Base-by-base conservation (phyloP, 805 yeast species). In the Gaillardinia entomophila region DNA sequence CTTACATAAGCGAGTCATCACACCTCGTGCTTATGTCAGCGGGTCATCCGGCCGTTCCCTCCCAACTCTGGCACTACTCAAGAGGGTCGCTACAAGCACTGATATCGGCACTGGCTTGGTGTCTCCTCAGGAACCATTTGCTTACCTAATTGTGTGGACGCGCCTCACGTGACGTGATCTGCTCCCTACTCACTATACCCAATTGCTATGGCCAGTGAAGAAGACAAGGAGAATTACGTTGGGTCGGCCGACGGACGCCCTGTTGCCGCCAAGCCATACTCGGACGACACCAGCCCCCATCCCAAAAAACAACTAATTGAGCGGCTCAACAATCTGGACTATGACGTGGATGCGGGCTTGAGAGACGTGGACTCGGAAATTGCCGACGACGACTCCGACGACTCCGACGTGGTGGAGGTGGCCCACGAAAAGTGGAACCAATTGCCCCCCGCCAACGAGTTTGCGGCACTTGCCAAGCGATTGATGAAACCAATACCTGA, bases 401-500 rank as follows among this genome's bases (percentile, higher is more conserved):
- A 26, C 23, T 14, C 17, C n/a, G 16, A 19, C 13, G 33, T 16
- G 10, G 5, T 19, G 19, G 12, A 6, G 15, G 16, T 8, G 3
- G 31, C 12, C 6, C 6, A n/a, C 16, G 27, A 5, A 13, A 4
- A 7, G 6, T 12, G 7, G 29, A 17, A 15, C 19, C 28, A 3
- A 12, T 27, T 29, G 12, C 60, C 60, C 3, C 34, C 43, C 5
- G 69, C 71, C 8, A 45, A 51, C 33, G 61, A 64, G 24, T 57
- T 47, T 36, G 42, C 48, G 10, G 51, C 40, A 11, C 36, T 57
- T 19, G 55, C 62, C 6, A 36, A 42, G 15, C 44, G 51, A 19
- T 45, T 62, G 35, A 55, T 64, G 65, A 64, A 63, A 36, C 62
- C 62, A 2, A 18, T 62, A 3, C 57, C 57, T 1, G 70, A 65